phyloP scores from a whole-genome alignment of 2,329 filamentous ascomycete species.

The Cylindrodendrum hubeiense region DNA sequence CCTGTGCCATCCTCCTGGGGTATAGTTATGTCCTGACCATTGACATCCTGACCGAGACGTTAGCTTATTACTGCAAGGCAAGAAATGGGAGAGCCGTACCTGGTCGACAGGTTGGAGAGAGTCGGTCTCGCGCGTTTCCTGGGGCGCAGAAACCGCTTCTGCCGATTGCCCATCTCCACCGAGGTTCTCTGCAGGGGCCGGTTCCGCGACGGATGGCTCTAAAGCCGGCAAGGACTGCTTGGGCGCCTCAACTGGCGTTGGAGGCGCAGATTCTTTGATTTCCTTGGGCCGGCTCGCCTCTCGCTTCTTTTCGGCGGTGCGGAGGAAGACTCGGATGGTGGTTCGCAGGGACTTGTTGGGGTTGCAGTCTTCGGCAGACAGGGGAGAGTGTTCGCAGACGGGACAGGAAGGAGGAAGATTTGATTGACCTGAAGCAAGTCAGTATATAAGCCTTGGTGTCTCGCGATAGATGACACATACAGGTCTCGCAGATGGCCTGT shows the following conservation, averaged over 20 bases:
- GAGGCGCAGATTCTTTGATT: slow-evolving; percentile 54
- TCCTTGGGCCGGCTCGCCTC: slow-evolving; percentile 72
- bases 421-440: slow-evolving; percentile 72
- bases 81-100: slow-evolving; percentile 22
- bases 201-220: slow-evolving; percentile 34
- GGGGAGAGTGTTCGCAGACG: slow-evolving; percentile 91
- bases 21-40: slow-evolving; percentile 17
- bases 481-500: slow-evolving; percentile 91
- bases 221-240: slow-evolving; percentile 48
- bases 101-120: slow-evolving; percentile 28
- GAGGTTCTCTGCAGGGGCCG: slow-evolving; percentile 31
- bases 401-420: slow-evolving; percentile 85
- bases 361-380: slow-evolving; percentile 88
- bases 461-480: slow-evolving; percentile 58
- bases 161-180: slow-evolving; percentile 17
- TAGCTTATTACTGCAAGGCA: not conserved
- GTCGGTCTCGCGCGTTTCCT: slow-evolving; percentile 20
- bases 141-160: slow-evolving; percentile 17
- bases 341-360: slow-evolving; percentile 92
- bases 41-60: slow-evolving; percentile 9
- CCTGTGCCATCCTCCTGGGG: slow-evolving; percentile 27
- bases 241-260: slow-evolving; percentile 57
- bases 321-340: slow-evolving; percentile 91
- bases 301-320: slow-evolving; percentile 91
- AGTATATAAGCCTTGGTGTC: slow-evolving; percentile 17